phyloP scores from a whole-genome alignment of 345 rosid genomes.

The Aquilaria yunnanensis region DNA sequence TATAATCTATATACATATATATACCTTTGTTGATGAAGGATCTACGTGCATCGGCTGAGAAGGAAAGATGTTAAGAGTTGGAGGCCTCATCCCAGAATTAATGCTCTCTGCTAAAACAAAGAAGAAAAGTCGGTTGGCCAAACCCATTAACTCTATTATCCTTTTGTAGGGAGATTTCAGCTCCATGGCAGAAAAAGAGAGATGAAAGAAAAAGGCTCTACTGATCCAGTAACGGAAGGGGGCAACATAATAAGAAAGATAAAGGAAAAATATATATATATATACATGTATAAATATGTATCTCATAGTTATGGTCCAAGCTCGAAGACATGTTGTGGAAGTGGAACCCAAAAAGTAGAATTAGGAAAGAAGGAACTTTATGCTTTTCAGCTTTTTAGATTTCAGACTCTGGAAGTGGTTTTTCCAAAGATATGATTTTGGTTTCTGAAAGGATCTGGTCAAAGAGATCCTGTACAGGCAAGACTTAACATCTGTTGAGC shows the following conservation, averaged over 20 bases:
- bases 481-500: constrained; percentile 34
- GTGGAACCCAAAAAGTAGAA: no score
- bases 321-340: no score
- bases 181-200: constrained; percentile 11
- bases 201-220: constrained; percentile 15
- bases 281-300: no score
- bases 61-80: constrained; percentile 95
- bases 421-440: constrained; percentile 16
- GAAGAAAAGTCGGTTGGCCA: constrained; percentile 14
- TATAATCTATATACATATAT: constrained; percentile 12
- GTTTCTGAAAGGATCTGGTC: constrained; percentile 60
- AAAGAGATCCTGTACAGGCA: constrained; percentile 48
- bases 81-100: constrained; percentile 78
- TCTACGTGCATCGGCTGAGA: constrained; percentile 96
- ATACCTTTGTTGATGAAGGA: constrained; percentile 30
- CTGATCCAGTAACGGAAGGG: constrained; percentile 19
- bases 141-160: constrained; percentile 18
- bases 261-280: background rate
- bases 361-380: background rate
- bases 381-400: background rate
- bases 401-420: background rate
- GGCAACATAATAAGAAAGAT: constrained; percentile 9
- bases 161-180: constrained; percentile 16
- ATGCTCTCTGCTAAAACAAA: constrained; percentile 36
- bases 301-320: no score